Conservation (phyloP, 2,329 filamentous ascomycete genomes). For the Botryotinia calthae region DNA sequence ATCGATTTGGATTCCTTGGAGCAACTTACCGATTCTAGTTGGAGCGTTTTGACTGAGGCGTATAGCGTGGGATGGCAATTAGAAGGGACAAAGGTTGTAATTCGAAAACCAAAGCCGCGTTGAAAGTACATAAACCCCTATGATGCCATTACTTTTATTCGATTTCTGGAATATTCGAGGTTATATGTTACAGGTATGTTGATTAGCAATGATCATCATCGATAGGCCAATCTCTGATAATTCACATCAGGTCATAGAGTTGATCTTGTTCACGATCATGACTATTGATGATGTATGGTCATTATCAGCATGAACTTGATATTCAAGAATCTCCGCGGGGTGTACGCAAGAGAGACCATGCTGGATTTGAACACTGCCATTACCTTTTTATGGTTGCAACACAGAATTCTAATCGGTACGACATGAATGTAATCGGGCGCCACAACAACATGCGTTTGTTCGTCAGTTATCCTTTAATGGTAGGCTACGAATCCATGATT, state of each 20-base stretch:
- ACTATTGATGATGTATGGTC: not conserved
- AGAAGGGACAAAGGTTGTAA: conserved; percentile 70
- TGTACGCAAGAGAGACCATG: not conserved
- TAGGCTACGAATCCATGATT: not conserved
- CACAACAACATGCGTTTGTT: not conserved
- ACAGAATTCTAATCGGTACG: not conserved
- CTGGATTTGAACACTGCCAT: not conserved
- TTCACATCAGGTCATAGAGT: not conserved
- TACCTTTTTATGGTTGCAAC: not conserved
- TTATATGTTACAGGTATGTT: conserved; percentile 14
- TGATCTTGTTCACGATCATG: not conserved
- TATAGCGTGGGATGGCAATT: conserved; percentile 84
- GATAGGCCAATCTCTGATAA: not conserved
- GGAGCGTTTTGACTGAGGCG: conserved; percentile 65
- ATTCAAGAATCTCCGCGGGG: not conserved
- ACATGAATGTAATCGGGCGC: not conserved
- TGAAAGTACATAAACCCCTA: conserved; percentile 29
- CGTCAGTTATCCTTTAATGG: not conserved
- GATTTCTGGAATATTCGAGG: conserved; percentile 1
- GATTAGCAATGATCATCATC: not conserved
- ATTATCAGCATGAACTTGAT: not conserved
- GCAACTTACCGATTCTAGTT: conserved; percentile 63
- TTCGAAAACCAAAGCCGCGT: conserved; percentile 58
- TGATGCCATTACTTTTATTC: not conserved
- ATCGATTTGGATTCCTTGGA: conserved; percentile 70